phyloP scores from a whole-genome alignment of 1,284 basidiomycete genomes.

The Jaminaea rosea region DNA sequence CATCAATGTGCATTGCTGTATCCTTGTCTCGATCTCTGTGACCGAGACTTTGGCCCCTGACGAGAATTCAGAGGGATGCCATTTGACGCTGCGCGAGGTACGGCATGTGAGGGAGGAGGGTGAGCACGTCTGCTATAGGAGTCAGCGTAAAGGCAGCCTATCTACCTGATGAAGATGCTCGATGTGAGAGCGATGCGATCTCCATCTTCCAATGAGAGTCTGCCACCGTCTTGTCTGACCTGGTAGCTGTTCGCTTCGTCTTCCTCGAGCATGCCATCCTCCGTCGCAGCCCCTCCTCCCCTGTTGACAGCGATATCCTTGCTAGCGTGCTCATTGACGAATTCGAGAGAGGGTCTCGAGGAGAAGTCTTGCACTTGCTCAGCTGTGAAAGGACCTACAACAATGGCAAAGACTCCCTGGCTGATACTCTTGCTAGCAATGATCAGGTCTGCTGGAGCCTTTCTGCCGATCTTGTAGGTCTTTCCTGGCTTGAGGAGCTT shows the following conservation, averaged over 20 bases:
- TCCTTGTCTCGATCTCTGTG: too few relatives aligned
- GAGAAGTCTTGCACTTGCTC: not conserved
- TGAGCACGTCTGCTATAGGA: not conserved
- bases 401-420: constrained; percentile 17
- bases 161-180: not conserved
- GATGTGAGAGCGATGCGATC: not conserved
- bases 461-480: constrained; percentile 29
- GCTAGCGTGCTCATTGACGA: not conserved
- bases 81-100: not conserved
- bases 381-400: constrained; percentile 7
- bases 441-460: constrained; percentile 31
- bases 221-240: not conserved
- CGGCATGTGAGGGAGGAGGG: not conserved
- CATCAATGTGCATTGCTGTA: too few relatives aligned
- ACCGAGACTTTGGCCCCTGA: not conserved
- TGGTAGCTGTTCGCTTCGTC: too few relatives aligned
- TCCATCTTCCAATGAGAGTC: not conserved
- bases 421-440: constrained; percentile 30
- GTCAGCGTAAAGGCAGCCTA: not conserved
- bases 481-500: constrained; percentile 29
- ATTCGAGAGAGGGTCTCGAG: constrained; percentile 15
- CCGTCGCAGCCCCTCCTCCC: not conserved
- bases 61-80: not conserved
- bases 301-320: not conserved
- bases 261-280: not conserved